phyloP scores from a whole-genome alignment of 192 early-diverging fungal species.

The Linnemannia exigua region DNA sequence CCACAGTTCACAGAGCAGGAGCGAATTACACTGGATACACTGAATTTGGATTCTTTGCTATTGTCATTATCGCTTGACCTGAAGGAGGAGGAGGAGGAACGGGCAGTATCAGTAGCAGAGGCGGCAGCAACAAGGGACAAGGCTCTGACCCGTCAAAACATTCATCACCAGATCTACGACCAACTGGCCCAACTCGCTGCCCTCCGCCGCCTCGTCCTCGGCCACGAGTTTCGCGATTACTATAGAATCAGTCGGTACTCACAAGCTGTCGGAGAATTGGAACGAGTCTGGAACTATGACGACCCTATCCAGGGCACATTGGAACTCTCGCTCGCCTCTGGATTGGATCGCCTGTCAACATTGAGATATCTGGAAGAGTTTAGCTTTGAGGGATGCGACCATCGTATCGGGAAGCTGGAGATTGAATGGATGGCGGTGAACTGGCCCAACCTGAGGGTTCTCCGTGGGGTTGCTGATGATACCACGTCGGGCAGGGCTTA shows the following conservation, averaged over 20 bases:
- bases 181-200: neutral
- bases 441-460: neutral
- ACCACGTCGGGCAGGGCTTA: neutral
- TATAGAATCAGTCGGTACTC: neutral
- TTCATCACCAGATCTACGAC: neutral
- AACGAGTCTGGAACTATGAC: neutral
- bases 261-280: neutral
- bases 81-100: neutral
- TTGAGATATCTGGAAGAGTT: neutral
- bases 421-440: conserved; percentile 6
- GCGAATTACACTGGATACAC: neutral
- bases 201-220: neutral
- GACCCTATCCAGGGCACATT: neutral
- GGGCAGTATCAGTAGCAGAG: neutral
- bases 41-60: neutral
- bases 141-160: neutral
- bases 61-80: neutral
- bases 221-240: neutral
- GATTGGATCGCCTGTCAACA: neutral
- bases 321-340: neutral
- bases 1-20: neutral
- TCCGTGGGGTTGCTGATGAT: neutral
- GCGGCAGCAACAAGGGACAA: neutral
- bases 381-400: neutral
- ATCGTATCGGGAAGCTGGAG: neutral